These are phyloP conservation scores for Aegle marmelos DNA, from an alignment of 345 rosid genomes.

Conservation along the genomic window DNA sequence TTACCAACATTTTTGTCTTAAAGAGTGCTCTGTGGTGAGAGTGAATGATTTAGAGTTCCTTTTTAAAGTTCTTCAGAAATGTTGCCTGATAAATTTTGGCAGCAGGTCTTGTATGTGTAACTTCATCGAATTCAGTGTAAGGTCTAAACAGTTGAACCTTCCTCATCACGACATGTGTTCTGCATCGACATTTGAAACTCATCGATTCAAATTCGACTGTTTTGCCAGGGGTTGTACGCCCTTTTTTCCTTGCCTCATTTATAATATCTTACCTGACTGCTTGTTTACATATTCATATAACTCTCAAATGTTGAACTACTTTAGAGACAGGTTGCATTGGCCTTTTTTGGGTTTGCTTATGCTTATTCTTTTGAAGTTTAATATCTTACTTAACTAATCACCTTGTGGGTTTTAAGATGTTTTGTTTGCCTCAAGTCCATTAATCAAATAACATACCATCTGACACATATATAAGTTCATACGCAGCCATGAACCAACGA, in stretches of 20 bases:
- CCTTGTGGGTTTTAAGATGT: background rate
- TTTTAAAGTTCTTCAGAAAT: constrained; percentile 15
- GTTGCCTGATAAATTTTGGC: constrained; percentile 66
- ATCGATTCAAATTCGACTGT: constrained; percentile 53
- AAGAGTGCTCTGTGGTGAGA: background rate
- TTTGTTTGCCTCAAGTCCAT: background rate
- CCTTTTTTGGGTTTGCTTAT: constrained; percentile 12
- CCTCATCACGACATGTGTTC: constrained; percentile 47
- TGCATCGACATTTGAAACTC: constrained; percentile 54
- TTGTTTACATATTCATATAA: constrained; percentile 17
- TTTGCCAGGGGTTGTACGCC: constrained; percentile 44
- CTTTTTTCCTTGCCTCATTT: constrained; percentile 34
- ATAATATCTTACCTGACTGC: constrained; percentile 29
- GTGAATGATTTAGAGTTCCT: constrained; percentile 16
- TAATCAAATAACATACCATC: background rate
- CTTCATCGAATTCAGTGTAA: constrained; percentile 69
- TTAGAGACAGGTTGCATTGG: constrained; percentile 10
- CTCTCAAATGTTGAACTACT: constrained; percentile 12
- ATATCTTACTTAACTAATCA: background rate
- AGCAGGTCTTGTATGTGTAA: constrained; percentile 71
- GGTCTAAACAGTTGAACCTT: constrained; percentile 59
- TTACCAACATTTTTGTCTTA: background rate
- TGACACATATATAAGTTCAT: background rate
- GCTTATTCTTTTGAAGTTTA: constrained; percentile 13
- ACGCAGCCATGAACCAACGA: background rate